Evolutionary conservation across 768 basidiomycete genomes (phyloP), one percentile per base, ranked within the genome.

Genomic region (Xanthoconium stramineum): DNA sequence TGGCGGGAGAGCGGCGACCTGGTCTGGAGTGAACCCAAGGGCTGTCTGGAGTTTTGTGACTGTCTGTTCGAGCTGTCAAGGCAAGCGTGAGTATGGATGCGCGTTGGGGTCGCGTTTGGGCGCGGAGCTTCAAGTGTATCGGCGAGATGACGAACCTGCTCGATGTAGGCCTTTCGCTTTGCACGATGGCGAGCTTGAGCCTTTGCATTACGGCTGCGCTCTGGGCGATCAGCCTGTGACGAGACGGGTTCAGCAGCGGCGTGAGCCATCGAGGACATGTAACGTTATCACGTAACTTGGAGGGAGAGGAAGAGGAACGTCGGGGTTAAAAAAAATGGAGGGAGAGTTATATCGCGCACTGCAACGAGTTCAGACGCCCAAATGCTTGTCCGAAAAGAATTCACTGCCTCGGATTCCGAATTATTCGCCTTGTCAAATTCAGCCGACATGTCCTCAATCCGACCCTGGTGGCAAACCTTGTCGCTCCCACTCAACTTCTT

Each of bases 121-220:
- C 49, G 54, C 50, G 57, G 59, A 55, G 24, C 24, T 24, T 24
- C 24, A 24, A 24, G 59, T 5, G 50, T 38, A 12, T 59, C 42
- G 40, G 40, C 36, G 57, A 57, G 35, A 30, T 9, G 20, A 50
- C 47, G 43, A 46, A 90, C 91, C 81, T 91, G 89, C 63, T 93
- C 90, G 67, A 94, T 92, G 77, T 94, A 94, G 12, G 91, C 91
- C 76, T 94, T 94, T 74, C 91, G 82, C 73, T 94, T 94, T 70
- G 91, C 91, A 58, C 91, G 84, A 78, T 94, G 91, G 64, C 91
- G 78, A 36, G 91, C 91, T 76, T 94, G 91, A 11, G 91, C 91
- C 73, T 86, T 87, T 52, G 88, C 88, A 76, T 91, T 91, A 78
- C 89, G 86, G 80, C 86, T 88, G 63, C 88, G 85, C 74, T 89